Conservation (phyloP, 2,329 filamentous ascomycete genomes). For the Parastagonospora nodorum region DNA sequence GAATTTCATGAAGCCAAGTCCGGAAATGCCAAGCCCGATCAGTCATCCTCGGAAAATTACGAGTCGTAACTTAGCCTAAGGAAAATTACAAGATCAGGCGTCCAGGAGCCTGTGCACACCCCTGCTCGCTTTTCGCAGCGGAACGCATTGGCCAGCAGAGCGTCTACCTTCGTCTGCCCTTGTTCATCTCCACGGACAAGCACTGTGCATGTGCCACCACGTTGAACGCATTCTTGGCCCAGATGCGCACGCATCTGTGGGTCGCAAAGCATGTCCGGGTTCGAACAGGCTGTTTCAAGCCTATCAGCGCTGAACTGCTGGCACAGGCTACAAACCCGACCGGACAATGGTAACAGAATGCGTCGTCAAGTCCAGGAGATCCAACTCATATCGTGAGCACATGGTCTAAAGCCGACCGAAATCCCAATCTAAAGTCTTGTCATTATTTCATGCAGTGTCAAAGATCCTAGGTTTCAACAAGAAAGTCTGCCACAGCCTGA, state of each 20-base stretch:
- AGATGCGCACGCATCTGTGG: background rate
- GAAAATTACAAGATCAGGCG: background rate
- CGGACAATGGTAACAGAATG: conserved; percentile 1
- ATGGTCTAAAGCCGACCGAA: background rate
- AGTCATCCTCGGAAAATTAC: background rate
- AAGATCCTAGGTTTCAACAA: background rate
- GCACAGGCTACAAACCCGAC: background rate
- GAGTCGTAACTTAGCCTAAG: background rate
- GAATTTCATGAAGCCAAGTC: background rate
- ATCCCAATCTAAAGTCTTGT: background rate
- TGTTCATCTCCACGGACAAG: background rate
- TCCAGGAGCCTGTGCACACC: background rate
- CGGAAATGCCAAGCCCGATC: background rate
- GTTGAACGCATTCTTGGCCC: background rate
- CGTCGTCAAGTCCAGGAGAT: background rate
- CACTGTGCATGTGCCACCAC: conserved; percentile 1
- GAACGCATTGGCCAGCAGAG: background rate
- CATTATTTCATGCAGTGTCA: background rate
- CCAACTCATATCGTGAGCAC: background rate
- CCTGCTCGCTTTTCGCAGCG: background rate
- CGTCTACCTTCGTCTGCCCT: background rate
- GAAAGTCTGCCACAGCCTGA: background rate
- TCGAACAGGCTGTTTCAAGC: background rate
- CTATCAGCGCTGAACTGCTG: background rate
- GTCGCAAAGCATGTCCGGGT: background rate